phyloP scores from a whole-genome alignment of 75 land plant genomes.

The Cunninghamia lanceolata region DNA sequence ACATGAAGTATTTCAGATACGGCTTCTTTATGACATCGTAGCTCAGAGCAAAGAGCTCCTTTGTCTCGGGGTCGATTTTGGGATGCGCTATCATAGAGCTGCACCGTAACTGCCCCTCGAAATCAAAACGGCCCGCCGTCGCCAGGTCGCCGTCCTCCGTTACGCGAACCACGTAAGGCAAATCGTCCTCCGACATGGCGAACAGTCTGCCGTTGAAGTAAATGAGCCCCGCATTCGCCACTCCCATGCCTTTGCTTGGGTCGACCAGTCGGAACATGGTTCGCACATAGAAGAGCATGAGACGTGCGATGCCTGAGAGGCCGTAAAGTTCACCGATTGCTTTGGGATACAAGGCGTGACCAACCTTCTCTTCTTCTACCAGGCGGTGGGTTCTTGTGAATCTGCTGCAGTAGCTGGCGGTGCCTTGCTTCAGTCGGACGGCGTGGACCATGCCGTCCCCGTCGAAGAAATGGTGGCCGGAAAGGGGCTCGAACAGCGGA shows the following conservation, averaged over 20 bases:
- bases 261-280: constrained; percentile 60
- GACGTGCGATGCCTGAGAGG: constrained; percentile 66
- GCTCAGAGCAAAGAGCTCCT: constrained; percentile 78
- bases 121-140: constrained; percentile 71
- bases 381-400: constrained; percentile 69
- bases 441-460: constrained; percentile 97
- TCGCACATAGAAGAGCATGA: constrained; percentile 53
- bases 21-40: constrained; percentile 73
- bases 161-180: constrained; percentile 73
- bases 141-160: constrained; percentile 57
- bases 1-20: constrained; percentile 58
- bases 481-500: constrained; percentile 62
- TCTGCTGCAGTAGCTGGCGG: constrained; percentile 60
- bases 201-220: constrained; percentile 72
- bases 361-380: constrained; percentile 49
- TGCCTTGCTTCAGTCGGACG: constrained; percentile 43
- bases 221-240: constrained; percentile 84
- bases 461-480: constrained; percentile 88
- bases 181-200: constrained; percentile 92
- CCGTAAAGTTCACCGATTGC: constrained; percentile 93
- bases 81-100: constrained; percentile 96
- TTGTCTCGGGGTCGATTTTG: constrained; percentile 63
- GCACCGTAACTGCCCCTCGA: constrained; percentile 42
- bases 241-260: constrained; percentile 62
- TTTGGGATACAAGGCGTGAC: constrained; percentile 74